Evolutionary conservation across 1,284 basidiomycete genomes (phyloP), one percentile per base, ranked within the genome.

Genomic region (Ceratobasidium sp.): DNA sequence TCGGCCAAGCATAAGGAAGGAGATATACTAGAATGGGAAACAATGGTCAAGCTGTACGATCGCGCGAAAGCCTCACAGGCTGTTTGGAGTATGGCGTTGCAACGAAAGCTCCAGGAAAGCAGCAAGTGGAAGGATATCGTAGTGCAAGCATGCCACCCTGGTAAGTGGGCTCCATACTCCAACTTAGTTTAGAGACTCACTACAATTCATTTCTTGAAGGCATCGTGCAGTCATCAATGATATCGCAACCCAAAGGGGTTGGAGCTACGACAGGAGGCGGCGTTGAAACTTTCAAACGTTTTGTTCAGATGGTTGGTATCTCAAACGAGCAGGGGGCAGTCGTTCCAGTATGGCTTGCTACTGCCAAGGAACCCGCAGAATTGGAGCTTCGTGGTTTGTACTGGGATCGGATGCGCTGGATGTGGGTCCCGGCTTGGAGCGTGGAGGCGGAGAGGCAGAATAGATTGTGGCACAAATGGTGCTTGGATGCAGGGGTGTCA

Each of bases 71-170:
- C 68, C 23, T 54, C 56, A 20, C 79, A 80, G 57, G 68, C 75
- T 6, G 50, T 78, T 10, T 80, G 65, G 66, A 80, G 77, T 42
- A 71, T 68, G 67, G 56, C 46, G 44, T 44, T 78, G 33, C 79
- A 80, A 50, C 73, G 69, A n/a, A 78, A 76, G n/a, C 52, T 79
- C n/a, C 13, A 56, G 42, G 23, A 54, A 9, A 69, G 48, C n/a
- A 48, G 46, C n/a, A 62, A 70, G 46, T 79, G 67, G 73, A 79
- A 78, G 20, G 73, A 71, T 57, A 48, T 78, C n/a, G 71, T 78
- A 1, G 79, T 79, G n/a, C 71, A 78, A 48, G 62, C 56, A 23
- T 79, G 79, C 52, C 79, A 79, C 44, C 79, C 79, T n/a, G 79
- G 79, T 71, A 66, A 40, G 69, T 42, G 28, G 6, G 28, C n/a